Conservation (phyloP, 495 filamentous ascomycete genomes). For the Daldinia decipiens region DNA sequence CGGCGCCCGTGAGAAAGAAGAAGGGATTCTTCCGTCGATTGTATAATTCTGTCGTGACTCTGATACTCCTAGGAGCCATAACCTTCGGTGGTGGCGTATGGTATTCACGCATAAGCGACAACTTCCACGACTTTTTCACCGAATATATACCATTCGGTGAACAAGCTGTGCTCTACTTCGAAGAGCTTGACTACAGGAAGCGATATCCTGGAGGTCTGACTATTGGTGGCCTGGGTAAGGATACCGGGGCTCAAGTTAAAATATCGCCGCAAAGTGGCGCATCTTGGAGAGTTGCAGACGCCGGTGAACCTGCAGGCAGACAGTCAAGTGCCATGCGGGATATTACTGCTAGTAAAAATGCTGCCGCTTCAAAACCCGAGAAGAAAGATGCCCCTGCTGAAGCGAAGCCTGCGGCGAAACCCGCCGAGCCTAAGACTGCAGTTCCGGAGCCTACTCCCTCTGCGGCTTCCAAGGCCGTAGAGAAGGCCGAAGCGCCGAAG, state of each 20-base stretch:
- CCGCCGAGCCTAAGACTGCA: conserved; percentile 41
- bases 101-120: conserved; percentile 91
- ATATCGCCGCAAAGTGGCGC: conserved; percentile 88
- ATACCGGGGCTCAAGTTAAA: conserved; percentile 76
- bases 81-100: conserved; percentile 89
- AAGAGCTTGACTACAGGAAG: conserved; percentile 92
- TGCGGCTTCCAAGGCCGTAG: conserved; percentile 18
- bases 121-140: conserved; percentile 99
- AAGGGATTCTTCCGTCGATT: conserved; percentile 77
- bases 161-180: conserved; percentile 94
- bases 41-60: conserved; percentile 71
- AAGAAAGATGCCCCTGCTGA: conserved; percentile 46
- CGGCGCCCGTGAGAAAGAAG: conserved; percentile 67
- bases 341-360: conserved; percentile 48
- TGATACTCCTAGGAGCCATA: conserved; percentile 76
- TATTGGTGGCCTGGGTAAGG: conserved; percentile 59
- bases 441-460: conserved; percentile 33
- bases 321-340: conserved; percentile 57
- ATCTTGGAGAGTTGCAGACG: conserved; percentile 78
- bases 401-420: conserved; percentile 37
- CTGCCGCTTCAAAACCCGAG: conserved; percentile 42
- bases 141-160: conserved; percentile 96
- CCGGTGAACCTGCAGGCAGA: conserved; percentile 51
- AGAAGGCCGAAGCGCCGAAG: conserved; percentile 23
- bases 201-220: conserved; percentile 81